Conservation (phyloP, 495 filamentous ascomycete genomes). For the Bacidia rubella region DNA sequence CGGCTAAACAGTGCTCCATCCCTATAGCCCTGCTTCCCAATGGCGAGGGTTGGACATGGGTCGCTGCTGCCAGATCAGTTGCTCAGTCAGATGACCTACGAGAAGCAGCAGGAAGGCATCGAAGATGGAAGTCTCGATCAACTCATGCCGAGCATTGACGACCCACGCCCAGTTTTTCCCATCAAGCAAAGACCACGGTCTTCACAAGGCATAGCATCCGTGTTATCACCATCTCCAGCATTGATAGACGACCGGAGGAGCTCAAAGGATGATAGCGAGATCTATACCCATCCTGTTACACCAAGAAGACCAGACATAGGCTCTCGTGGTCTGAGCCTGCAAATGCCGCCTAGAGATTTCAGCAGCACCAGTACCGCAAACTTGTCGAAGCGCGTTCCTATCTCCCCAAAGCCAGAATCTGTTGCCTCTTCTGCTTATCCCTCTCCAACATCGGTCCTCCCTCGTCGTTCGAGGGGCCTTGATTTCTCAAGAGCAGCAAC, state of each 20-base stretch:
- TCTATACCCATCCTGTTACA: conserved; percentile 46
- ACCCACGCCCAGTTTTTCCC: conserved; percentile 11
- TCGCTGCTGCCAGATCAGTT: background rate
- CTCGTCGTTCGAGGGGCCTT: conserved; percentile 70
- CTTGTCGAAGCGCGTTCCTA: conserved; percentile 49
- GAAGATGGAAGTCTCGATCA: conserved; percentile 11
- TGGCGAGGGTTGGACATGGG: background rate
- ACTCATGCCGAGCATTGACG: conserved; percentile 1
- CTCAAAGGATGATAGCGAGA: conserved; percentile 71
- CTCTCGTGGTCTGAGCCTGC: conserved; percentile 52
- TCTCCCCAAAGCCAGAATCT: conserved; percentile 76
- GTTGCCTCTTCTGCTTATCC: conserved; percentile 70
- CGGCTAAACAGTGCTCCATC: background rate
- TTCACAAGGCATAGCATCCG: conserved; percentile 35
- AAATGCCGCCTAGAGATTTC: conserved; percentile 50
- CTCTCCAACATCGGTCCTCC: conserved; percentile 69
- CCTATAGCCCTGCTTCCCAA: background rate
- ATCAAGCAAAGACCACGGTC: conserved; percentile 35
- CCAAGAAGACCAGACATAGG: conserved; percentile 48
- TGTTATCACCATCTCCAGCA: conserved; percentile 53
- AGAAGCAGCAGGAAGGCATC: conserved; percentile 1
- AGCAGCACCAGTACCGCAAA: conserved; percentile 39
- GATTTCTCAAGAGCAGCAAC: conserved; percentile 93
- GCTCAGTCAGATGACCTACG: background rate
- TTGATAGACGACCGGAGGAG: conserved; percentile 43